Conservation (phyloP, 352 stramenopile genomes). For the Globisporangium nodosum region DNA sequence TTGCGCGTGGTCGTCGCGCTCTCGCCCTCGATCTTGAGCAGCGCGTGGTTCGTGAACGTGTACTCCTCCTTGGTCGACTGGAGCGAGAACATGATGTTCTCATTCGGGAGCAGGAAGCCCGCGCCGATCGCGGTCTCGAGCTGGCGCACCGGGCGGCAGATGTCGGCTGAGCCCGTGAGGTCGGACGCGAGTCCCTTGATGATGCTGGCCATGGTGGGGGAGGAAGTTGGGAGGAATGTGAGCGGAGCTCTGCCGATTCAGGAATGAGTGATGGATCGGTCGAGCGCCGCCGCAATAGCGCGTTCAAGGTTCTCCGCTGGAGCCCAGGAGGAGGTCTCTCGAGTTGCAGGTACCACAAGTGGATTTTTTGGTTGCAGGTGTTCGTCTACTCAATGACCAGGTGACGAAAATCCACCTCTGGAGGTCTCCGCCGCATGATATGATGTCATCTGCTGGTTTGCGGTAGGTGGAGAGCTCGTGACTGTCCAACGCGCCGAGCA, state of each 20-base stretch:
- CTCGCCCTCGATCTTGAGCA: slow-evolving; percentile 33
- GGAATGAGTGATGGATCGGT: slow-evolving; percentile 1
- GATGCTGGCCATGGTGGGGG: slow-evolving; percentile 18
- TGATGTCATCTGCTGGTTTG: not conserved
- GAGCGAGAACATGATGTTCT: slow-evolving; percentile 49
- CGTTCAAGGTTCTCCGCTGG: no score
- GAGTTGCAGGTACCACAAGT: no score
- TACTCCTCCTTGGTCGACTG: slow-evolving; percentile 56
- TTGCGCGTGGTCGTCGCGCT: slow-evolving; percentile 41
- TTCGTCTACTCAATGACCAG: no score
- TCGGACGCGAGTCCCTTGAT: slow-evolving; percentile 47
- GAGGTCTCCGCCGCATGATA: not conserved
- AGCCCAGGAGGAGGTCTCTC: no score
- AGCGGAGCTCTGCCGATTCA: slow-evolving; percentile 1
- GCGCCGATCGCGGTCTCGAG: slow-evolving; percentile 22
- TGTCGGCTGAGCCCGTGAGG: slow-evolving; percentile 42
- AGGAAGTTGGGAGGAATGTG: not conserved
- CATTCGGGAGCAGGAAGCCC: slow-evolving; percentile 31
- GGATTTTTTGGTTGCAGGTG: no score
- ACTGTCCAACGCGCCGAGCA: not conserved
- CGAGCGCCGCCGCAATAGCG: not conserved
- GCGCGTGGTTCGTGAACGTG: slow-evolving; percentile 53
- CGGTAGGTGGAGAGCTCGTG: no score
- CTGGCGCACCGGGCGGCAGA: slow-evolving; percentile 32
- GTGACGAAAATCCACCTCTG: not conserved